Evolutionary conservation across 345 rosid genomes (phyloP), one percentile per base, ranked within the genome.

Genomic region (Cochlearia excelsa): DNA sequence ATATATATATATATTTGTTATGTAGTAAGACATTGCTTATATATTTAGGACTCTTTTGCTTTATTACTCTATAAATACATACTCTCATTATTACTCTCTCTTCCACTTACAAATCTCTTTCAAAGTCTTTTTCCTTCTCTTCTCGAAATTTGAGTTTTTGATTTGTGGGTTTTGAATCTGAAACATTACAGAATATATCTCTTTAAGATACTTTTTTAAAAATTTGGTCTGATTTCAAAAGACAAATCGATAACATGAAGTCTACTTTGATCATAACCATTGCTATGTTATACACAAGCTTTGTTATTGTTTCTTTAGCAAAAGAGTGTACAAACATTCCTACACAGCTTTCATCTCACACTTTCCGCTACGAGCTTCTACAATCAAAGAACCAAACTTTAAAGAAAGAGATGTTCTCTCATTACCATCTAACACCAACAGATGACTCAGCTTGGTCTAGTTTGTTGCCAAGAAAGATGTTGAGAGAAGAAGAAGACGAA

Each of bases 321-420:
- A 93, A 93, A 72, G 99, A 93, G 79, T 93, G 97, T 70, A 93
- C 99, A 6, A 93, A 93, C 75, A 59, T 3, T 49, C 85, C 85
- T 11, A 51, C 88, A 23, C 79, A 74, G 73, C 82, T 84, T 35
- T 67, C 94, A 7, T 85, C 99, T 0, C 99, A 93, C 66, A 75
- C 90, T 45, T 49, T 87, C 66, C 84, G 97, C 9, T 68, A 76
- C 44, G 86, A 78, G 45, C 80, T 89, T 49, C 68, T 82, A 4
- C 65, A 77, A 30, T 93, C 99, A 9, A 67, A 71, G 10, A 89
- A 87, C 44, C 83, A 81, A 6, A 69, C 96, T 0, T 37, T 37
- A 1, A 37, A 37, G 40, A 37, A 6, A 37, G 40, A 89, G 75
- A 46, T 87, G 78, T 81, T 84, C 73, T 77, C 82, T 37, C 86